A percentile compares a stretch with the other conserved stretches of the same genome.
Conservation (phyloP, 129 eudicot genomes). For the Dittrichia graveolens region DNA sequence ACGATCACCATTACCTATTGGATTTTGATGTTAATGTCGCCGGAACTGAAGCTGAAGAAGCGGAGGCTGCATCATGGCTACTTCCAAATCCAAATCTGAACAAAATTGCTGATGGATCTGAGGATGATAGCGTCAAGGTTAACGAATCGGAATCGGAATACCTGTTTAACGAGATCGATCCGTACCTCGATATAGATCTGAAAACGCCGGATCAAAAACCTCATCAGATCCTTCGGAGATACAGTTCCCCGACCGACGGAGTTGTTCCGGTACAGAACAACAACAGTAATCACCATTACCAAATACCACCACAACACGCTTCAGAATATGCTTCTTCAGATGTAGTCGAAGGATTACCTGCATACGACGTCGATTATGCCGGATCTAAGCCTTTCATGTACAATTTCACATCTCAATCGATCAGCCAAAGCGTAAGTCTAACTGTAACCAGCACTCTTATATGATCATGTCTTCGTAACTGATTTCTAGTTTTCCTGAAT, state of each 20-base stretch:
- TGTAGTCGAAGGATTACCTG: conserved; percentile 72
- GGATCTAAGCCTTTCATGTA: conserved; percentile 75
- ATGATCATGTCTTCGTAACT: too few species aligned
- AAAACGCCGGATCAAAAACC: conserved; percentile 49
- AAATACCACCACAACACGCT: conserved; percentile 30
- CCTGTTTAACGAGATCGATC: conserved; percentile 62
- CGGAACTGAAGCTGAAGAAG: conserved; percentile 61
- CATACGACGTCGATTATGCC: conserved; percentile 53
- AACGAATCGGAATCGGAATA: conserved; percentile 39
- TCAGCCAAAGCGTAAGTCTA: conserved; percentile 86
- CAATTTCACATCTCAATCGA: conserved; percentile 71
- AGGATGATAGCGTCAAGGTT: conserved; percentile 30
- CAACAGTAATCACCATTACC: conserved; percentile 28
- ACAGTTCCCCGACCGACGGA: conserved; percentile 51
- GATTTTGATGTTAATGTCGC: conserved; percentile 38
- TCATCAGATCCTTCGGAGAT: conserved; percentile 25
- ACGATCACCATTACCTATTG: conserved; percentile 15
- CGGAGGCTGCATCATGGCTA: conserved; percentile 85
- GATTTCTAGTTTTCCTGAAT: neutral
- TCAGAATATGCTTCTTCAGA: conserved; percentile 20
- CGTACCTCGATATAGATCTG: conserved; percentile 64
- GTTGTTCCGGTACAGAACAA: conserved; percentile 73
- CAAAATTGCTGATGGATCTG: conserved; percentile 8
- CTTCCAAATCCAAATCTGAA: conserved; percentile 47
- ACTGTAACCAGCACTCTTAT: too few species aligned